phyloP scores from a whole-genome alignment of 2,329 filamentous ascomycete genomes.

The Boeremia exigua region DNA sequence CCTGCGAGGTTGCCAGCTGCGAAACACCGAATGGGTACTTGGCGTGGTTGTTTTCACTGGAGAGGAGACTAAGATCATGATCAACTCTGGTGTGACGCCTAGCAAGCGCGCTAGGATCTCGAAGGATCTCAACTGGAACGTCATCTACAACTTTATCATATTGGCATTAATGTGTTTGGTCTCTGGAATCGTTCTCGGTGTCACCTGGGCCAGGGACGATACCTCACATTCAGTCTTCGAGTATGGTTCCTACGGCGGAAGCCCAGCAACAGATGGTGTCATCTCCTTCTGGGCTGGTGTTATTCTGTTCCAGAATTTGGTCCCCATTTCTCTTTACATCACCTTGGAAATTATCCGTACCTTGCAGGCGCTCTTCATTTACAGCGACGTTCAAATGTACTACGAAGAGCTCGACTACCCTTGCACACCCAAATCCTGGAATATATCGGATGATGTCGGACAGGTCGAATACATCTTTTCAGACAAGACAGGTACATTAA shows the following conservation, averaged over 20 bases:
- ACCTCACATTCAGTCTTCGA: conserved; percentile 84
- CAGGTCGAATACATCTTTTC: conserved; percentile 99
- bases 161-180: conserved; percentile 89
- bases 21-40: conserved; percentile 95
- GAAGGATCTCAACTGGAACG: conserved; percentile 94
- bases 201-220: conserved; percentile 76
- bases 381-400: conserved; percentile 95
- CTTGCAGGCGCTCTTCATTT: conserved; percentile 94
- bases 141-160: conserved; percentile 94
- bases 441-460: conserved; percentile 96
- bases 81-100: conserved; percentile 94
- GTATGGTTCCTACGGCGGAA: conserved; percentile 77
- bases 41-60: conserved; percentile 94
- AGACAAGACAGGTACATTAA: conserved; percentile 89
- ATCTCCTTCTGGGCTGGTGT: conserved; percentile 96
- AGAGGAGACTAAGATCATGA: conserved; percentile 98
- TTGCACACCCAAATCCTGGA: conserved; percentile 97
- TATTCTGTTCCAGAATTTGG: conserved; percentile 97
- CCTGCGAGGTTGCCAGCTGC: conserved; percentile 87
- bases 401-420: conserved; percentile 93
- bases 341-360: conserved; percentile 95
- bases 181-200: conserved; percentile 82
- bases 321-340: conserved; percentile 97
- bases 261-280: conserved; percentile 81
- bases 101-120: conserved; percentile 92